Base-by-base conservation (phyloP, 225 moss, liverwort and hornwort genomes). In the Marchantia paleacea region DNA sequence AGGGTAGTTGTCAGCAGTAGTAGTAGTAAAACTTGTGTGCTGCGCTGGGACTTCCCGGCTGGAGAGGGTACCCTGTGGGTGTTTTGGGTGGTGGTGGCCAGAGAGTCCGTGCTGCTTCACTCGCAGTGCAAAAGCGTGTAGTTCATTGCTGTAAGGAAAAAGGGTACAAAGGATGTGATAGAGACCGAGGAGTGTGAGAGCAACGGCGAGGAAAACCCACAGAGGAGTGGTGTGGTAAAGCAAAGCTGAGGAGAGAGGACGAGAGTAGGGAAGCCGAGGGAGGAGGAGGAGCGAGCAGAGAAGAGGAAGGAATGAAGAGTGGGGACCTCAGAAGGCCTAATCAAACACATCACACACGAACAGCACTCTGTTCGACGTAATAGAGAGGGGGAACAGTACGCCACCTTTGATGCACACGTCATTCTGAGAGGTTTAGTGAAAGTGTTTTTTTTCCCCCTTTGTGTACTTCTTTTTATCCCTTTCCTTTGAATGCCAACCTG, bases 341-440 rank as follows among this genome's bases (percentile, higher is more conserved):
- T 82, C 81, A 85, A 73, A 73, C 76, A 76, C 85, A 82, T 76
- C 80, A 85, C 63, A 80, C 80, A 76, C 72, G 55, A 80, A 80
- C 77, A 85, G 76, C 82, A 77, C 78, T 80, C 79, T 69, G 75
- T 79, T 82, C 79, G 82, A 82, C 79, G 80, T 82, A 80, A 84
- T 77, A 84, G 87, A 87, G 84, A 80, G 80, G 82, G 80, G 82
- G 65, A 82, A 75, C 77, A 80, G 87, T 87, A 87, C 87, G 84
- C 80, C 84, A 84, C 84, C 84, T 79, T 62, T 73, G 87, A 82
- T 84, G 87, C 82, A 80, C 84, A 87, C 87, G 87, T 87, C 84
- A 87, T 80, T 78, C 54, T 52, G 73, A 76, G 82, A 79, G 69
- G 68, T 73, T 73, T 78, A 81, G 77, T 58, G 81, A 68, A 82